A percentile compares a stretch with the other conserved stretches of the same genome.
phyloP scores from a whole-genome alignment of 2,329 filamentous ascomycete genomes.

The Aspergillus sp. region DNA sequence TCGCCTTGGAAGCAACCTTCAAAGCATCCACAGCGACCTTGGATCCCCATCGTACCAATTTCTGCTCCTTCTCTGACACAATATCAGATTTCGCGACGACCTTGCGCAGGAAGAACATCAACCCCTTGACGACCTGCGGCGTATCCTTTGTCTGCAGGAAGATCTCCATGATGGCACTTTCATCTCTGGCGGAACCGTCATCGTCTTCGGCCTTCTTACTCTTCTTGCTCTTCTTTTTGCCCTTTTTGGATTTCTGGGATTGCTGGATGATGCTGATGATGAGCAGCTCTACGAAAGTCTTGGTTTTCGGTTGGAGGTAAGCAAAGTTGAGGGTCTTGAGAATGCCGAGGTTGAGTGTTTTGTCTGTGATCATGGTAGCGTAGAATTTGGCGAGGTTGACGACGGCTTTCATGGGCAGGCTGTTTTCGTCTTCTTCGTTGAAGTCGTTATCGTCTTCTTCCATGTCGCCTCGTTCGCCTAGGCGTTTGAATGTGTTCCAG shows the following conservation, averaged over 20 bases:
- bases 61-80: slow-evolving; percentile 47
- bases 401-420: slow-evolving; percentile 52
- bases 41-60: slow-evolving; percentile 45
- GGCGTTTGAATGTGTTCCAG: slow-evolving; percentile 77
- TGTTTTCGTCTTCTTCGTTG: slow-evolving; percentile 50
- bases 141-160: slow-evolving; percentile 62
- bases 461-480: slow-evolving; percentile 65
- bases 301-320: slow-evolving; percentile 70
- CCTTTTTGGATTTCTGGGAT: slow-evolving; percentile 48
- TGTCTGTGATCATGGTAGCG: slow-evolving; percentile 57
- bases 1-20: slow-evolving; percentile 26
- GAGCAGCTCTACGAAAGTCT: slow-evolving; percentile 73
- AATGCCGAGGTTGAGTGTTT: slow-evolving; percentile 53
- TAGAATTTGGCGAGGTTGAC: slow-evolving; percentile 67
- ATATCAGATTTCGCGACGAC: slow-evolving; percentile 64
- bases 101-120: slow-evolving; percentile 77
- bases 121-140: slow-evolving; percentile 64
- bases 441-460: slow-evolving; percentile 58
- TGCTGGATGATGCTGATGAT: slow-evolving; percentile 71
- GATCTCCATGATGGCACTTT: slow-evolving; percentile 58
- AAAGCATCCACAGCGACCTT: slow-evolving; percentile 37
- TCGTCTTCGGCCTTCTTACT: slow-evolving; percentile 12
- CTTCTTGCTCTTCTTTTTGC: slow-evolving; percentile 19
- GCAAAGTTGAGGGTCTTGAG: slow-evolving; percentile 68
- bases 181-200: slow-evolving; percentile 40